Percentiles rank a stretch among this genome's conserved stretches.
Conservation (phyloP, 176 grass and related monocot species). For the Triticum dicoccoides region DNA sequence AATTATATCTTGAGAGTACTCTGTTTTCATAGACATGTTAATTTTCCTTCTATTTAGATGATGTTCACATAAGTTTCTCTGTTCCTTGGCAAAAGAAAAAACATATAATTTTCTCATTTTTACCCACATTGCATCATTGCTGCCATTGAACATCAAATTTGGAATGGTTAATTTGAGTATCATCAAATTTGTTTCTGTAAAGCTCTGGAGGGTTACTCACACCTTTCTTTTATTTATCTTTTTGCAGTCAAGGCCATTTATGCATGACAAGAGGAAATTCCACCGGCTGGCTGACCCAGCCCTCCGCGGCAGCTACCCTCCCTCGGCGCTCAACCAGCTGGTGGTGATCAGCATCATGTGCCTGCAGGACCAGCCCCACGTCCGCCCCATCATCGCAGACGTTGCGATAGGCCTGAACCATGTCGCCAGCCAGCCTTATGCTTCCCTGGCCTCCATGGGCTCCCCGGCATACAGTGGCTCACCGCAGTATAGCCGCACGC, state of each 20-base stretch:
- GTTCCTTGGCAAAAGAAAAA: no score
- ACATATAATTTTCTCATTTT: no score
- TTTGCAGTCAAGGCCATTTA: conserved; percentile 73
- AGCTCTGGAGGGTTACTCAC: not conserved
- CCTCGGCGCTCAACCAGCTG: conserved; percentile 72
- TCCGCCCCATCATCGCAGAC: conserved; percentile 78
- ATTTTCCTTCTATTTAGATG: no score
- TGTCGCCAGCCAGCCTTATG: conserved; percentile 65
- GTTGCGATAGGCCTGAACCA: conserved; percentile 73
- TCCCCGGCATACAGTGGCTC: conserved; percentile 42
- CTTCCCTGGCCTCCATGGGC: not conserved
- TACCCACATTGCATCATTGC: no score
- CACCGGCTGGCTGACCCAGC: conserved; percentile 66
- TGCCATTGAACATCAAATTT: no score
- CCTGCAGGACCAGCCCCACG: conserved; percentile 86
- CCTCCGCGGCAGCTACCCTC: conserved; percentile 59
- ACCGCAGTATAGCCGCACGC: conserved; percentile 20
- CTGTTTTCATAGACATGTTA: no score
- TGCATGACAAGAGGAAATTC: conserved; percentile 74
- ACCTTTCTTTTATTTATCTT: not conserved
- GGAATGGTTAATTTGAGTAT: not conserved
- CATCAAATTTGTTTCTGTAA: not conserved
- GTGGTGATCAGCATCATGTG: conserved; percentile 82
- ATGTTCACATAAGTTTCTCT: no score
- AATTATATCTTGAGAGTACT: no score